Percentiles rank a stretch among this genome's conserved stretches.
These are phyloP conservation scores for Postia placenta DNA, from an alignment of 768 basidiomycete genomes.

Conservation along the genomic window DNA sequence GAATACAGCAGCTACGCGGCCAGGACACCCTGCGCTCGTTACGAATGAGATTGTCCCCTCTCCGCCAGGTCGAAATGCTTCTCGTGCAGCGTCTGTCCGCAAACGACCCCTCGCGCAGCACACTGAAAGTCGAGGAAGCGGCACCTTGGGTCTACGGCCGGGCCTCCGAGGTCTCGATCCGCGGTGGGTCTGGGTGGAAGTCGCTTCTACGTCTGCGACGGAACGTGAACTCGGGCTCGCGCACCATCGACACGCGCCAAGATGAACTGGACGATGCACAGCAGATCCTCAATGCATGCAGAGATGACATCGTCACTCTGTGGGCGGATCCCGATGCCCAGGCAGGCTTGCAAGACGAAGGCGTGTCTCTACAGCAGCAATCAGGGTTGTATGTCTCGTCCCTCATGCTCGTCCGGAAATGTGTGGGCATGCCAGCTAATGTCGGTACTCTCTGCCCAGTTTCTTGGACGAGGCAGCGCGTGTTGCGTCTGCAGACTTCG, in stretches of 20 bases:
- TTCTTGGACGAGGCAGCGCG: constrained; percentile 53
- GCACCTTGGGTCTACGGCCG: constrained; percentile 26
- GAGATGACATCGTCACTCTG: constrained; percentile 45
- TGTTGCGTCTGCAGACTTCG: constrained; percentile 43
- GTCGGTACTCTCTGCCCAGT: constrained; percentile 25
- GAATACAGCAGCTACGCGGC: background rate
- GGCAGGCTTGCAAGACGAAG: constrained; percentile 32
- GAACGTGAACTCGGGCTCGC: background rate
- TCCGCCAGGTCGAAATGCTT: constrained; percentile 48
- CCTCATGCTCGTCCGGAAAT: background rate
- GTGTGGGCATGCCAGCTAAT: background rate
- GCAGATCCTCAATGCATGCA: constrained; percentile 46
- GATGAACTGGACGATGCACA: constrained; percentile 37
- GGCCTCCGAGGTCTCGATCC: constrained; percentile 42
- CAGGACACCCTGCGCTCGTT: constrained; percentile 7
- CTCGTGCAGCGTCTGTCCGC: constrained; percentile 39
- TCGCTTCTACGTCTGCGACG: constrained; percentile 25
- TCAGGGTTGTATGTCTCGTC: constrained; percentile 52
- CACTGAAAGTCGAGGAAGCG: constrained; percentile 10
- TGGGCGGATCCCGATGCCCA: constrained; percentile 47
- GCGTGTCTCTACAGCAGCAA: constrained; percentile 48
- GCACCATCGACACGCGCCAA: constrained; percentile 9
- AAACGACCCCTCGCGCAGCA: constrained; percentile 13
- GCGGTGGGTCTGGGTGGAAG: constrained; percentile 45
- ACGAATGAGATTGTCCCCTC: constrained; percentile 36